A percentile compares a stretch with the other conserved stretches of the same genome.
These are phyloP conservation scores for Aureobasidium namibiae DNA, from an alignment of 2,329 filamentous ascomycete species.

Conservation along the genomic window DNA sequence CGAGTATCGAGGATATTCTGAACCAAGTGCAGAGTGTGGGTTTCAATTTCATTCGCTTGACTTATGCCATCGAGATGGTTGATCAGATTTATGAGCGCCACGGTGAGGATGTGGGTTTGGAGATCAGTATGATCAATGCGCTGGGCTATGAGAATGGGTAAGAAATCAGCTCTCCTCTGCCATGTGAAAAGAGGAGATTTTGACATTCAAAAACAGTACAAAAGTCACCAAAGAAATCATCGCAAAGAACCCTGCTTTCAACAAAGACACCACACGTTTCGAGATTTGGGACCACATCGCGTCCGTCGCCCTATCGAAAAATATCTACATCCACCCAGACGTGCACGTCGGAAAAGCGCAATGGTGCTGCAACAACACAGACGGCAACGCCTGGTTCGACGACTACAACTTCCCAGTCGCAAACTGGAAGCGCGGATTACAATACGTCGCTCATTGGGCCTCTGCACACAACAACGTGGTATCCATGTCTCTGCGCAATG, in stretches of 20 bases:
- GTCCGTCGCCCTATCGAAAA: conserved; percentile 42
- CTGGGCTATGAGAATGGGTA: conserved; percentile 46
- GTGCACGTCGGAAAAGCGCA: conserved; percentile 44
- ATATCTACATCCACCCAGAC: conserved; percentile 52
- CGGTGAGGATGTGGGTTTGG: conserved; percentile 16
- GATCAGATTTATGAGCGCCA: conserved; percentile 30
- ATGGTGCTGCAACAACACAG: conserved; percentile 43
- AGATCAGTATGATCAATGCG: conserved; percentile 17
- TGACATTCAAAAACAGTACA: conserved; percentile 22
- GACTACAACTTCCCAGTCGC: conserved; percentile 24
- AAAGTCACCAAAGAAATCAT: conserved; percentile 46
- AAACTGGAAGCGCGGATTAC: conserved; percentile 54
- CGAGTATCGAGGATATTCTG: conserved; percentile 48
- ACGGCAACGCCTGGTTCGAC: conserved; percentile 39
- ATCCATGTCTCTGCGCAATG: conserved; percentile 47
- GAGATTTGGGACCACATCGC: conserved; percentile 47
- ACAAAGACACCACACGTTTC: conserved; percentile 38
- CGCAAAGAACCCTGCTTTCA: conserved; percentile 48
- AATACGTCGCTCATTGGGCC: conserved; percentile 52
- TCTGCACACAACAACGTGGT: conserved; percentile 33
- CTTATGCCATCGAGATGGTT: conserved; percentile 56
- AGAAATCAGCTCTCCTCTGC: background rate
- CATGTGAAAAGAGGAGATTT: too few species aligned
- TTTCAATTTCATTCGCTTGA: conserved; percentile 56
- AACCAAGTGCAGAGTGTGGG: conserved; percentile 50